These are phyloP conservation scores for Flaveria robusta DNA, from an alignment of 129 eudicot species.

Conservation along the genomic window DNA sequence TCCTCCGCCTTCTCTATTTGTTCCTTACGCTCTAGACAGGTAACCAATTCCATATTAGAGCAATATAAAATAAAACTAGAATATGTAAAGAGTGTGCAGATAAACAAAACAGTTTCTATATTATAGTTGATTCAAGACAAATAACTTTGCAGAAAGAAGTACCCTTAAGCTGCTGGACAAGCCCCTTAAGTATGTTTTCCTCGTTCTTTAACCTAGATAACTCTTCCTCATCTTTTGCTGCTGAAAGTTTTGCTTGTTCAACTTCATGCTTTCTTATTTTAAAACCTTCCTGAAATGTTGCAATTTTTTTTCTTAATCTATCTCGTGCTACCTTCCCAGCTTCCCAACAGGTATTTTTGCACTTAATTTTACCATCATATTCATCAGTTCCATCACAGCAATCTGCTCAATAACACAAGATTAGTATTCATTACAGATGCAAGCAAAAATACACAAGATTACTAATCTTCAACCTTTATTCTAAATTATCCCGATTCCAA, in stretches of 20 bases:
- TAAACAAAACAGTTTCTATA: neutral
- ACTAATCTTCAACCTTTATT: no score
- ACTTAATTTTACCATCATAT: slow-evolving; percentile 74
- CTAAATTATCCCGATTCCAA: no score
- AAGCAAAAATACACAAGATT: slow-evolving; percentile 4
- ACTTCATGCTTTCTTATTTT: slow-evolving; percentile 62
- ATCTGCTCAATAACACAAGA: slow-evolving; percentile 50
- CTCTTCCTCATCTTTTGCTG: slow-evolving; percentile 84
- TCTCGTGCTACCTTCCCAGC: slow-evolving; percentile 94
- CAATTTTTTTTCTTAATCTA: slow-evolving; percentile 77
- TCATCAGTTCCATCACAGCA: slow-evolving; percentile 99
- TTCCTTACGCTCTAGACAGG: slow-evolving; percentile 71
- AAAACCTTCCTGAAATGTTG: slow-evolving; percentile 73
- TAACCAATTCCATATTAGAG: slow-evolving; percentile 9
- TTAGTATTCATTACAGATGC: slow-evolving; percentile 29
- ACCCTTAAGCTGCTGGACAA: slow-evolving; percentile 93
- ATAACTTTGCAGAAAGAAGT: slow-evolving; percentile 27
- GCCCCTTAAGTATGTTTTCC: slow-evolving; percentile 78
- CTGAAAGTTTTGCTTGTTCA: slow-evolving; percentile 64
- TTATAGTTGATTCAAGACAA: neutral
- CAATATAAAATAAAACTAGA: neutral
- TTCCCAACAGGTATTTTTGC: slow-evolving; percentile 98
- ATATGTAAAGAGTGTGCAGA: slow-evolving; percentile 8
- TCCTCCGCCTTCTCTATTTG: slow-evolving; percentile 93
- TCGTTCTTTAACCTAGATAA: slow-evolving; percentile 74